Evolutionary conservation across 257 asterid species (phyloP).

Genomic region (Solanum raphanifolium): DNA sequence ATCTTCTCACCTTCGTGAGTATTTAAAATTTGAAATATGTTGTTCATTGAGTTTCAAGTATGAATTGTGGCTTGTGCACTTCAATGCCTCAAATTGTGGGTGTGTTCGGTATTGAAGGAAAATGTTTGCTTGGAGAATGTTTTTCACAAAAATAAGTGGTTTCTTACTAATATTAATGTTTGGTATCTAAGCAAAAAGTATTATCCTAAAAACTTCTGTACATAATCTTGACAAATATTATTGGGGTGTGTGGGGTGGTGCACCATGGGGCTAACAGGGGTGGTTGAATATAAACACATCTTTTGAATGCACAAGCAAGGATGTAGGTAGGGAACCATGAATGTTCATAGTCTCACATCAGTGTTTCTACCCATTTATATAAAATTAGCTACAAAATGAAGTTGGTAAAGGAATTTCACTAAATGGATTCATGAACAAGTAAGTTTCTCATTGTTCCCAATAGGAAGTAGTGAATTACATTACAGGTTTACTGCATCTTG

Average conservation of each 20-base stretch:
- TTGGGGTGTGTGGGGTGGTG: not conserved
- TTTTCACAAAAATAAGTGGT: not conserved
- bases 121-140: not conserved
- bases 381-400: not conserved
- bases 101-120: not conserved
- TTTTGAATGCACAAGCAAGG: not conserved
- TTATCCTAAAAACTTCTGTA: not conserved
- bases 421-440: not conserved
- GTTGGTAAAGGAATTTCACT: not conserved
- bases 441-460: not conserved
- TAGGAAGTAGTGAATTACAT: not conserved
- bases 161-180: not conserved
- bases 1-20: constrained; percentile 72
- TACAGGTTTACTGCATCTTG: not conserved
- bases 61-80: not conserved
- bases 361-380: not conserved
- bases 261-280: not conserved
- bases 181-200: not conserved
- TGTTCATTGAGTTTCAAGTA: not conserved
- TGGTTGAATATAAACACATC: not conserved
- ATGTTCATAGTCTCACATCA: not conserved
- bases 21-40: not conserved
- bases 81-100: not conserved
- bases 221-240: not conserved
- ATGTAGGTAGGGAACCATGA: not conserved